Evolutionary conservation across 805 yeast species (phyloP).

Genomic region (Candida ponderosae): DNA sequence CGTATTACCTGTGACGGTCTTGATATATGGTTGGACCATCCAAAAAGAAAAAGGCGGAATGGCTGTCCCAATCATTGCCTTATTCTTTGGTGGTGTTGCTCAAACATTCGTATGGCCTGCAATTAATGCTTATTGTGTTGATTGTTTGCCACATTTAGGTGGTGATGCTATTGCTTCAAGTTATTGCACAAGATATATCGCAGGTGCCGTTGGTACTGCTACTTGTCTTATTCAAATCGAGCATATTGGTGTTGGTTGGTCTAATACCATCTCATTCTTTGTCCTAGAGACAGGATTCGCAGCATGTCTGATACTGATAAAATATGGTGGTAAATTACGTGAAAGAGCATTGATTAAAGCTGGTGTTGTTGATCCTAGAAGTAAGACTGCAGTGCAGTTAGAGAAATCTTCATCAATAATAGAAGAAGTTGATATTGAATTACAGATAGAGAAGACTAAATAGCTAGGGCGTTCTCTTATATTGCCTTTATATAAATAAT

Average conservation of each 20-base stretch:
- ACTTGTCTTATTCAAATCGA: constrained; percentile 38
- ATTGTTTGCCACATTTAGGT: constrained; percentile 43
- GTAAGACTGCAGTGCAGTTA: too few species aligned
- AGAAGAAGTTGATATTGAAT: too few species aligned
- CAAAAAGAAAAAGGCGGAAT: constrained; percentile 44
- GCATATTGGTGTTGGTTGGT: constrained; percentile 50
- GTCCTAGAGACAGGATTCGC: constrained; percentile 31
- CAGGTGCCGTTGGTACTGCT: constrained; percentile 45
- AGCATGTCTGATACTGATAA: constrained; percentile 25
- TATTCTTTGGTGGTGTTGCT: constrained; percentile 41
- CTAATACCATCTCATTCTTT: constrained; percentile 40
- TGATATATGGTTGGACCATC: constrained; percentile 50
- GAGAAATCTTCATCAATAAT: too few species aligned
- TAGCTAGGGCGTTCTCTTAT: too few species aligned
- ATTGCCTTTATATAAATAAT: too few species aligned
- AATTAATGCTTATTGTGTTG: constrained; percentile 50
- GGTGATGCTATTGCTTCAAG: constrained; percentile 53
- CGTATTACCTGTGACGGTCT: constrained; percentile 34
- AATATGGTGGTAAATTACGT: constrained; percentile 25
- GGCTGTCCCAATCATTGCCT: constrained; percentile 42
- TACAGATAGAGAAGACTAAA: too few species aligned
- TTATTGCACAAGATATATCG: constrained; percentile 40
- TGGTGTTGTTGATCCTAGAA: background rate
- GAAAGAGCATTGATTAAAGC: background rate
- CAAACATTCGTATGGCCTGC: constrained; percentile 47